Base-by-base conservation (phyloP, 2,329 filamentous ascomycete genomes). In the Ophiostoma fasciatum region DNA sequence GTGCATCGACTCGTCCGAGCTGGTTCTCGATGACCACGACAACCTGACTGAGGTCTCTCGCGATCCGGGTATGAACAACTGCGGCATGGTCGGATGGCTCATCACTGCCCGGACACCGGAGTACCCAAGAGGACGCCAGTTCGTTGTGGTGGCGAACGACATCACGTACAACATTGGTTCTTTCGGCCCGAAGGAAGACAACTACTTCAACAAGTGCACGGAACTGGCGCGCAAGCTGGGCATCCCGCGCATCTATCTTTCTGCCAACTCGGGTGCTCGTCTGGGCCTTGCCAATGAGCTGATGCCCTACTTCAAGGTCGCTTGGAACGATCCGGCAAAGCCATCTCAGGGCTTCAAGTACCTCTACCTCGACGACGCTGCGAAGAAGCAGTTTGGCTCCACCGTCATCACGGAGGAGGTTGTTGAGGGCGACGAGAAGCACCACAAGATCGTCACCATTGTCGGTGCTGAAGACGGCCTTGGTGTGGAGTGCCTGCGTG, bases 81-180 rank as follows among this genome's bases (percentile, higher is more conserved):
- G 90, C 52, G 90, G 90, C 63, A 98, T 98, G 90, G 88, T 98
- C 38, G 90, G 85, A 47, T 98, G 90, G 90, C 73, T 96, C 46
- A 79, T 96, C 56, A 92, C 83, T 43, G 90, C 87, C 13, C 84
- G 77, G 55, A 96, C 90, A 2, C 90, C 90, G 9, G 90, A 98
- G 60, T 98, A 98, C 56, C 88, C 90, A 40, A 72, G 74, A 45
- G 90, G 90, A 41, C 76, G 90, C 48, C 82, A 82, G 53, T 94
- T 96, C 62, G 77, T 98, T 55, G 83, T 98, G 46, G 79, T 98
- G 44, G 87, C 90, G 69, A 98, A 98, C 70, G 90, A 98, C 54
- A 98, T 98, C 58, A 98, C 90, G 14, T 96, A 84, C 72, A 92
- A 92, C 70, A 98, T 96, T 56, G 90, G 90, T 52, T 94, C 84